These are phyloP conservation scores for Phytophthora meadii DNA, from an alignment of 352 stramenopile species.

Conservation along the genomic window DNA sequence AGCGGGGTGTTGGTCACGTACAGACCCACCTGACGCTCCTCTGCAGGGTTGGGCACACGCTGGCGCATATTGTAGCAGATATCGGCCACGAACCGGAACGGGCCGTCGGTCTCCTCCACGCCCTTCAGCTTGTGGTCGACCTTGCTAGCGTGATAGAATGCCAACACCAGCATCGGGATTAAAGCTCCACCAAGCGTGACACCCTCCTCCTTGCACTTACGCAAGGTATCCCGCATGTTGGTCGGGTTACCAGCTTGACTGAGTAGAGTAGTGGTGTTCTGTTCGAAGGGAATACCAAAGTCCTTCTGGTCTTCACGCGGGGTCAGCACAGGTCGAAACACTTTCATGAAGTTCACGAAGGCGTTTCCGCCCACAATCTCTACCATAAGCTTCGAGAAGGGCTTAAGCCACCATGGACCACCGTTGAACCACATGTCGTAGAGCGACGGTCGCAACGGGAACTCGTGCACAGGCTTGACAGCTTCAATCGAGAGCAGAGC, in stretches of 20 bases:
- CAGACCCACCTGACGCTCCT: slow-evolving; percentile 51
- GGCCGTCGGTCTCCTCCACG: slow-evolving; percentile 21
- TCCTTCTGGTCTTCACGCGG: slow-evolving; percentile 52
- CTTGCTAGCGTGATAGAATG: slow-evolving; percentile 54
- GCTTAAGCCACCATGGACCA: slow-evolving; percentile 50
- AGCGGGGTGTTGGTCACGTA: slow-evolving; percentile 57
- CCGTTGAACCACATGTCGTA: slow-evolving; percentile 50
- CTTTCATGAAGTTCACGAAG: slow-evolving; percentile 57
- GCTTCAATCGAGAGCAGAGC: slow-evolving; percentile 44
- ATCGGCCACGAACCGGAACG: slow-evolving; percentile 52
- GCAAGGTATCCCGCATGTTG: slow-evolving; percentile 53
- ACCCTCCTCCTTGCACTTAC: slow-evolving; percentile 49
- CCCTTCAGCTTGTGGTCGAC: slow-evolving; percentile 41
- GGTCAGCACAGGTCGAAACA: slow-evolving; percentile 51
- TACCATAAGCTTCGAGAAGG: slow-evolving; percentile 36
- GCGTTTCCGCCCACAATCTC: slow-evolving; percentile 26
- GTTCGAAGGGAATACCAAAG: slow-evolving; percentile 39
- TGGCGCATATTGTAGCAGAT: slow-evolving; percentile 62
- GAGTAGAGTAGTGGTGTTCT: slow-evolving; percentile 53
- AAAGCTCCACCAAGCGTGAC: slow-evolving; percentile 54
- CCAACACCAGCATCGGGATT: slow-evolving; percentile 51
- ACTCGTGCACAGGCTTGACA: slow-evolving; percentile 26
- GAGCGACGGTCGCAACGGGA: slow-evolving; percentile 49
- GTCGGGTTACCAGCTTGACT: slow-evolving; percentile 43
- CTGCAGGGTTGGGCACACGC: slow-evolving; percentile 18